These are phyloP conservation scores for Blastobotrys indianensis DNA, from an alignment of 1,139 yeast species.

Conservation along the genomic window DNA sequence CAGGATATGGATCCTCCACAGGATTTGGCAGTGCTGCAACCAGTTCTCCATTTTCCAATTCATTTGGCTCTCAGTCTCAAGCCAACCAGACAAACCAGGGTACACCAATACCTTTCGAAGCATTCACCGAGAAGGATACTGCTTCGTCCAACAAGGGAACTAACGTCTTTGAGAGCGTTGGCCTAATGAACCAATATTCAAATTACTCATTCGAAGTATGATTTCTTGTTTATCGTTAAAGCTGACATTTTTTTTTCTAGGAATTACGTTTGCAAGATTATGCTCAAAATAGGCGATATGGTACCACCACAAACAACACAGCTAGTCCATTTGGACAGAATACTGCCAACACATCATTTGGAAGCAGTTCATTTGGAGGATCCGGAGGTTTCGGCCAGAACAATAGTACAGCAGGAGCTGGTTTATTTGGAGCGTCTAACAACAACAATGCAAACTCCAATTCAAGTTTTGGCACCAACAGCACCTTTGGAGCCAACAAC, in stretches of 20 bases:
- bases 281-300: conserved; percentile 62
- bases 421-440: conserved; percentile 18
- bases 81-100: conserved; percentile 44
- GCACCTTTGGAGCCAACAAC: conserved; percentile 17
- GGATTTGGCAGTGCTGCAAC: conserved; percentile 16
- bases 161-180: conserved; percentile 65
- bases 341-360: conserved; percentile 18
- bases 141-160: conserved; percentile 35
- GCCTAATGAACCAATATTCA: conserved; percentile 86
- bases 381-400: conserved; percentile 23
- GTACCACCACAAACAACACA: conserved; percentile 32
- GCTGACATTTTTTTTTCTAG: conserved; percentile 7
- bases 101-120: conserved; percentile 53
- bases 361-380: conserved; percentile 15
- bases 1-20: conserved; percentile 33
- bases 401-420: conserved; percentile 14
- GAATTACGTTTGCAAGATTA: conserved; percentile 89
- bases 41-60: conserved; percentile 18
- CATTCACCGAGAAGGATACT: conserved; percentile 77
- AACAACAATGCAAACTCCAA: conserved; percentile 26
- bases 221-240: background rate
- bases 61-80: conserved; percentile 32
- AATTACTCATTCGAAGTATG: conserved; percentile 62
- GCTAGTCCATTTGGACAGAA: conserved; percentile 25
- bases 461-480: conserved; percentile 2